Percentiles rank a stretch among this genome's conserved stretches.
These are phyloP conservation scores for Paramecium sexaurelia DNA, from an alignment of 73 alveolate genomes.

Conservation along the genomic window DNA sequence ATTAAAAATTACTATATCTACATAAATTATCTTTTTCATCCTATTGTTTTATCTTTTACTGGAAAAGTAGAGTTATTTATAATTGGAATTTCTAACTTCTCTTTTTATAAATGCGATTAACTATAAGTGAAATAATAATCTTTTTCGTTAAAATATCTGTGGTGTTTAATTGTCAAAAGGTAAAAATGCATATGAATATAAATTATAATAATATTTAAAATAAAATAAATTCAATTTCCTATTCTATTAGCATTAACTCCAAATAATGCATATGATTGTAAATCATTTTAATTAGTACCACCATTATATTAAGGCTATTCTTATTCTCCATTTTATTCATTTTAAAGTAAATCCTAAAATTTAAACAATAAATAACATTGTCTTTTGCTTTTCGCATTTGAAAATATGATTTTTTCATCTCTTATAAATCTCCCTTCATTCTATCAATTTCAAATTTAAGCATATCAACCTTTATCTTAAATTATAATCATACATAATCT, in stretches of 20 bases:
- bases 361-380: not conserved
- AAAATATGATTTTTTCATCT: constrained; percentile 80
- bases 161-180: constrained; percentile 42
- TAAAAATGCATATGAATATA: not conserved
- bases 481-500: constrained; percentile 47
- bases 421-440: constrained; percentile 74
- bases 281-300: not conserved
- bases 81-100: not conserved
- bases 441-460: constrained; percentile 88
- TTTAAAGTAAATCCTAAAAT: not conserved
- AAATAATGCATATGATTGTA: constrained; percentile 2
- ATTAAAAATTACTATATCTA: not conserved
- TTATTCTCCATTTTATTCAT: not conserved
- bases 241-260: constrained; percentile 27
- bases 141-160: not conserved
- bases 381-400: constrained; percentile 73
- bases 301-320: not conserved
- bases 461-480: constrained; percentile 73
- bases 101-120: constrained; percentile 8
- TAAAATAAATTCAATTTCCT: not conserved
- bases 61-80: not conserved
- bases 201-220: not conserved
- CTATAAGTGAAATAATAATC: not conserved
- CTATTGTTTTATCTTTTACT: not conserved
- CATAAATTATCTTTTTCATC: not conserved